Conservation (phyloP, 2,329 filamentous ascomycete species). For the Penicillium freii region DNA sequence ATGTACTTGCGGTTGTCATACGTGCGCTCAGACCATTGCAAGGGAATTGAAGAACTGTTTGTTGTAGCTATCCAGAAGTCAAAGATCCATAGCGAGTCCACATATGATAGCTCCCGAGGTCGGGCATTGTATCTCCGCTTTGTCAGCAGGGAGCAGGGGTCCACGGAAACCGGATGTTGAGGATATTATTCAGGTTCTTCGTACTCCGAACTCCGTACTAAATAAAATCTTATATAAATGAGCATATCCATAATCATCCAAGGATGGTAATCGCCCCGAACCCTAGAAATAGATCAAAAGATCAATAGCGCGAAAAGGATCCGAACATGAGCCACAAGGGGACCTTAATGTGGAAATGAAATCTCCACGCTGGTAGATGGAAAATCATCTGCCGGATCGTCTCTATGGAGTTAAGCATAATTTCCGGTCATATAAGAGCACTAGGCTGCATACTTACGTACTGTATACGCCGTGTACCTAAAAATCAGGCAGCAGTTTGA, state of each 20-base stretch:
- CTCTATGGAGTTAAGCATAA: conserved; percentile 11
- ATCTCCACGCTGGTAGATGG: conserved; percentile 1
- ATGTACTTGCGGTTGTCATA: not conserved
- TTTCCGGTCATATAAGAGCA: conserved; percentile 12
- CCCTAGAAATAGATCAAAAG: conserved; percentile 1
- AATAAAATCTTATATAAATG: not conserved
- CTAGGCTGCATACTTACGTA: conserved; percentile 1
- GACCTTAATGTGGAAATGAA: conserved; percentile 1
- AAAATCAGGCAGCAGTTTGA: conserved; percentile 19
- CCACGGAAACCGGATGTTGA: not conserved
- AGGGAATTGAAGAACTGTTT: not conserved
- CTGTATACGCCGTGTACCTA: not conserved
- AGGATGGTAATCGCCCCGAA: not conserved
- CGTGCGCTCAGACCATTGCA: not conserved
- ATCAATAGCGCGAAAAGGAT: conserved; percentile 6
- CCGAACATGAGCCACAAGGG: not conserved
- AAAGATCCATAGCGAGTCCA: not conserved
- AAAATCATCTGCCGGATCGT: conserved; percentile 5
- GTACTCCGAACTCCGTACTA: too few relatives aligned
- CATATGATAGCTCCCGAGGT: not conserved
- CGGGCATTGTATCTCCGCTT: not conserved
- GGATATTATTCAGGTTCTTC: too few relatives aligned
- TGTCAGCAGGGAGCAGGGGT: not conserved
- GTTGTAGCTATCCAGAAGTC: not conserved
- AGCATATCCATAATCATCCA: not conserved